Percentiles rank a stretch among this genome's conserved stretches.
These are phyloP conservation scores for Betula pendula DNA, from an alignment of 306 rosid species.

Conservation along the genomic window DNA sequence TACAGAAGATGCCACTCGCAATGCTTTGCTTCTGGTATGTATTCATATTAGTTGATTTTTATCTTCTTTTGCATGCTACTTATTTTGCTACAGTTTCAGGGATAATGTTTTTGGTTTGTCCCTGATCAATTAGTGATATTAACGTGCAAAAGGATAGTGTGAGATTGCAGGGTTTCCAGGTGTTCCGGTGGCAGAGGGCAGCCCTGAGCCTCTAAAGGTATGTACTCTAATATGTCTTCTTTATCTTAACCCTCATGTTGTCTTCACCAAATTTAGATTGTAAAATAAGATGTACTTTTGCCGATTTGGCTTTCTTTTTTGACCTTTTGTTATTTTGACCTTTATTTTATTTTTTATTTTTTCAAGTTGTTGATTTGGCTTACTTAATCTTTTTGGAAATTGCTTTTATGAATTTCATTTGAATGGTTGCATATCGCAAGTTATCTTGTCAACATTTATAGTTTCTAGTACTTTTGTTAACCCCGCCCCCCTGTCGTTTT, in stretches of 20 bases:
- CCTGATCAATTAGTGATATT: slow-evolving; percentile 53
- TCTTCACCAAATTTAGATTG: neutral
- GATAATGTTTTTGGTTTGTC: slow-evolving; percentile 28
- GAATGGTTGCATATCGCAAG: neutral
- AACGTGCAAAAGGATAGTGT: slow-evolving; percentile 93
- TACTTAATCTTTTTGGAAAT: neutral
- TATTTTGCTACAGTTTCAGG: slow-evolving; percentile 6
- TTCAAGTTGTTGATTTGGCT: neutral
- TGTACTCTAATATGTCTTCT: slow-evolving; percentile 18
- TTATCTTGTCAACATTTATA: neutral
- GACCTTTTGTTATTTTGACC: too few relatives aligned
- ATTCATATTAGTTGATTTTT: slow-evolving; percentile 21
- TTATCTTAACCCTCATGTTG: slow-evolving; percentile 1
- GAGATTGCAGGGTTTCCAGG: slow-evolving; percentile 80
- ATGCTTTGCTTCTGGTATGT: slow-evolving; percentile 92
- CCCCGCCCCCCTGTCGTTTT: neutral
- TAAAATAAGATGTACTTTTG: slow-evolving; percentile 15
- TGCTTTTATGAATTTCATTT: neutral
- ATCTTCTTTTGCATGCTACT: slow-evolving; percentile 10
- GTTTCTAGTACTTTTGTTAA: neutral
- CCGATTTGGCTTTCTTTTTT: too few relatives aligned
- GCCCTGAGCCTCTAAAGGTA: slow-evolving; percentile 81
- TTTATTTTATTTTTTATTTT: too few relatives aligned
- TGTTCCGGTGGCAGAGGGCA: slow-evolving; percentile 89
- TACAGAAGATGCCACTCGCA: slow-evolving; percentile 67